Percentiles rank a stretch among this genome's conserved stretches.
Evolutionary conservation across 345 rosid genomes (phyloP).

Genomic region (Gossypium ekmanianum): DNA sequence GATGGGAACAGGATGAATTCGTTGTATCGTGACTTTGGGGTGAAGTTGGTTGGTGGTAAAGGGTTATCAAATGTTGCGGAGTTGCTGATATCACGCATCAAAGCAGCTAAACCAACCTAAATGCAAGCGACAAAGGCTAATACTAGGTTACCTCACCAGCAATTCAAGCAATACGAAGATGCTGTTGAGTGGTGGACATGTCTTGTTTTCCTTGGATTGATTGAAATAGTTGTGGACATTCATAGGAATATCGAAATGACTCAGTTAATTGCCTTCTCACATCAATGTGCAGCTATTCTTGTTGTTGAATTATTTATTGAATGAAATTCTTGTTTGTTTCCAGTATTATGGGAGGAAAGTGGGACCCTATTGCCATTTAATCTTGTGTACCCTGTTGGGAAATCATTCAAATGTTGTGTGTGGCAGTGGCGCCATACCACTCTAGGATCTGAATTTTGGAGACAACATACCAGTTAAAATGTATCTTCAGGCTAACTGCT

Average conservation of each 20-base stretch:
- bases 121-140: not conserved
- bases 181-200: not conserved
- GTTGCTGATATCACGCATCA: conserved; percentile 47
- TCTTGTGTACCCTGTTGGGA: too few relatives aligned
- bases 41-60: conserved; percentile 42
- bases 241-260: not conserved
- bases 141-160: not conserved
- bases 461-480: too few relatives aligned
- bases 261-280: not conserved
- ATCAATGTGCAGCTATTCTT: not conserved
- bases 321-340: not conserved
- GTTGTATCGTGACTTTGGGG: conserved; percentile 35
- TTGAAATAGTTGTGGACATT: not conserved
- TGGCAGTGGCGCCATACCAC: too few relatives aligned
- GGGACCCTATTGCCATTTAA: not conserved
- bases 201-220: not conserved
- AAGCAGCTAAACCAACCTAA: conserved; percentile 38
- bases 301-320: not conserved
- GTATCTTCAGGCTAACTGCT: too few relatives aligned
- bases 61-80: conserved; percentile 45
- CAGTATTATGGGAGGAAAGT: not conserved
- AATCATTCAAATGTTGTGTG: too few relatives aligned
- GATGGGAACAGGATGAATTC: conserved; percentile 46
- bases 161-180: not conserved
- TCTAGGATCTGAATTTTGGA: too few relatives aligned